Evolutionary conservation across 169 alveolate species (phyloP).

Genomic region (Amoebophrya sp.): DNA sequence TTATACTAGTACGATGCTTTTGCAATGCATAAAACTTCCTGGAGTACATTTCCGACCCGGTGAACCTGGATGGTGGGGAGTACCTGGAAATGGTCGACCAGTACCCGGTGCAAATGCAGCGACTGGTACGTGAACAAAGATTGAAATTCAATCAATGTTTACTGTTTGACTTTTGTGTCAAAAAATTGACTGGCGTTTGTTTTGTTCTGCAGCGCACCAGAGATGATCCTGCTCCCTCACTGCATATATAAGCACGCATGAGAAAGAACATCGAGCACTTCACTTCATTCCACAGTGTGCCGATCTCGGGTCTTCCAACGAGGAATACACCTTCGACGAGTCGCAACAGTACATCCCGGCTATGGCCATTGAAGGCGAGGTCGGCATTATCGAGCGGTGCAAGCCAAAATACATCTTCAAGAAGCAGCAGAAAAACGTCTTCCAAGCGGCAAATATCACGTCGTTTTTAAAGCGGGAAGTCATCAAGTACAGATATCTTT

Average conservation of each 20-base stretch:
- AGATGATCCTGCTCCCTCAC: too few relatives aligned
- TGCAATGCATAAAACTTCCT: too few relatives aligned
- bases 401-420: neutral
- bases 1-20: too few relatives aligned
- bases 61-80: neutral
- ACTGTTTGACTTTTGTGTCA: too few relatives aligned
- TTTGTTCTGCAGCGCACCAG: too few relatives aligned
- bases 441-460: neutral
- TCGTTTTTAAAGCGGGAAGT: neutral
- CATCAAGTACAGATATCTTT: neutral
- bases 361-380: neutral
- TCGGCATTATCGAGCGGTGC: neutral
- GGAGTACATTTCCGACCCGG: neutral
- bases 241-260: too few relatives aligned
- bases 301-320: neutral
- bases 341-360: neutral
- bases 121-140: neutral
- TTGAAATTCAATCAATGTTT: too few relatives aligned
- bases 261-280: too few relatives aligned
- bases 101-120: neutral
- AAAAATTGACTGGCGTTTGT: too few relatives aligned
- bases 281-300: too few relatives aligned
- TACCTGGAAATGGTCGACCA: neutral
- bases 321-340: neutral
- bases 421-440: neutral